A percentile compares a stretch with the other conserved stretches of the same genome.
These are phyloP conservation scores for Austroboletus olivaceoglutinosus DNA, from an alignment of 1,284 basidiomycete genomes.

Conservation along the genomic window DNA sequence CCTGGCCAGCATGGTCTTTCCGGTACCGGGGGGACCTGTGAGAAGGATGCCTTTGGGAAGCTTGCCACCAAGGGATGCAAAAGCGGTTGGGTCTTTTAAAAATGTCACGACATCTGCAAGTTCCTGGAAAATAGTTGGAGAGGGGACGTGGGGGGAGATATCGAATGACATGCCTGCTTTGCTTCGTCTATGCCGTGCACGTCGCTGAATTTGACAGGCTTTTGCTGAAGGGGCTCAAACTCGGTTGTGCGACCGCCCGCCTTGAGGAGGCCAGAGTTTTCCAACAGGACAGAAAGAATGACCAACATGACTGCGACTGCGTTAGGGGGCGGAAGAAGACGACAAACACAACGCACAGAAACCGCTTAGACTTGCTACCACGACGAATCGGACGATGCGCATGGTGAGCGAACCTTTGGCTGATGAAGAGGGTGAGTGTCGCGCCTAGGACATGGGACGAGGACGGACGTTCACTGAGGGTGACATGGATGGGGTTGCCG, in stretches of 20 bases:
- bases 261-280: constrained; percentile 90
- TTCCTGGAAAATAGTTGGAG: constrained; percentile 51
- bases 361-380: constrained; percentile 45
- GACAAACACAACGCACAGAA: constrained; percentile 46
- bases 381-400: constrained; percentile 60
- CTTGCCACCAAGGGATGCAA: constrained; percentile 86
- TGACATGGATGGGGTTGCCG: constrained; percentile 70
- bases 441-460: not conserved
- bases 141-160: not conserved
- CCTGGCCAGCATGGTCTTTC: constrained; percentile 94
- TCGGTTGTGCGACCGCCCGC: constrained; percentile 74
- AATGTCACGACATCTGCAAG: constrained; percentile 92
- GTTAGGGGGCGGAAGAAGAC: constrained; percentile 1
- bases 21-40: constrained; percentile 89
- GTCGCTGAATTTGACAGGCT: constrained; percentile 85
- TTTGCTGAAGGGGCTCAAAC: constrained; percentile 75
- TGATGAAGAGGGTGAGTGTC: constrained; percentile 26
- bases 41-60: constrained; percentile 90
- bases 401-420: constrained; percentile 67
- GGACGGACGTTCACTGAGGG: constrained; percentile 73
- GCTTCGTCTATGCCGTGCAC: constrained; percentile 95
- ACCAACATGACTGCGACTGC: constrained; percentile 68
- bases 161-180: constrained; percentile 58
- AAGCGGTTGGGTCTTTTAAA: constrained; percentile 85
- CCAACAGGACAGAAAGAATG: constrained; percentile 82